A percentile compares a stretch with the other conserved stretches of the same genome.
Evolutionary conservation across 768 basidiomycete species (phyloP).

Genomic region (Termitomyces sp.): DNA sequence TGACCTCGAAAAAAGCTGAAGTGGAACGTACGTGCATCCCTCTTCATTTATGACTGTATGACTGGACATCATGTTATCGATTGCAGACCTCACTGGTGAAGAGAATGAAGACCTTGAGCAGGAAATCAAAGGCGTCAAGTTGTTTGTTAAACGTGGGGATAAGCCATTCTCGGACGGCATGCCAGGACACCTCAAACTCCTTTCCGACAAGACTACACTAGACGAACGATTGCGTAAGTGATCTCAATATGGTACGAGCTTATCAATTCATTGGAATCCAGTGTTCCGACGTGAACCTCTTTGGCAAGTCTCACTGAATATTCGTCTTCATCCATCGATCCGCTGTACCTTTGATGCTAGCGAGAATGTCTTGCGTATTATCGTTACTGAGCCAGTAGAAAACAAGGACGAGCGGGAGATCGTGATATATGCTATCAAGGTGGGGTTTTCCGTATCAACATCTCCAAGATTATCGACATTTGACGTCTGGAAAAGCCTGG

Average conservation of each 20-base stretch:
- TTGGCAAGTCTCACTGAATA: constrained; percentile 66
- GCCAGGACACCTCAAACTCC: constrained; percentile 54
- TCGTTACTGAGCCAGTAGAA: constrained; percentile 41
- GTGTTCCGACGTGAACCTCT: constrained; percentile 70
- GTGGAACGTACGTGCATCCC: constrained; percentile 13
- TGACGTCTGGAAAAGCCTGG: constrained; percentile 24
- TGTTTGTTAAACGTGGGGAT: constrained; percentile 53
- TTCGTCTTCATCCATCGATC: constrained; percentile 46
- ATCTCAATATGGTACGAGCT: background rate
- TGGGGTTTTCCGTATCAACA: constrained; percentile 16
- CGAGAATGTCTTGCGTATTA: constrained; percentile 49
- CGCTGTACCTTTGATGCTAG: constrained; percentile 53
- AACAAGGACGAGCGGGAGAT: constrained; percentile 31
- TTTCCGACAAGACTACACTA: constrained; percentile 35
- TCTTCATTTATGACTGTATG: background rate
- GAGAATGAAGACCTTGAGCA: constrained; percentile 52
- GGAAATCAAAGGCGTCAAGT: constrained; percentile 56
- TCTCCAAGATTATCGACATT: constrained; percentile 8
- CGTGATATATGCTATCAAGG: constrained; percentile 63
- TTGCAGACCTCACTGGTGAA: constrained; percentile 51
- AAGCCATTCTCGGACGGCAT: constrained; percentile 55
- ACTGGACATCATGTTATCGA: background rate
- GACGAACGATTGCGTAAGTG: constrained; percentile 43
- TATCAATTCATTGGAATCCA: constrained; percentile 16
- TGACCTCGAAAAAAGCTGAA: constrained; percentile 6